These are phyloP conservation scores for Pythium chondricola DNA, from an alignment of 352 stramenopile genomes.

Conservation along the genomic window DNA sequence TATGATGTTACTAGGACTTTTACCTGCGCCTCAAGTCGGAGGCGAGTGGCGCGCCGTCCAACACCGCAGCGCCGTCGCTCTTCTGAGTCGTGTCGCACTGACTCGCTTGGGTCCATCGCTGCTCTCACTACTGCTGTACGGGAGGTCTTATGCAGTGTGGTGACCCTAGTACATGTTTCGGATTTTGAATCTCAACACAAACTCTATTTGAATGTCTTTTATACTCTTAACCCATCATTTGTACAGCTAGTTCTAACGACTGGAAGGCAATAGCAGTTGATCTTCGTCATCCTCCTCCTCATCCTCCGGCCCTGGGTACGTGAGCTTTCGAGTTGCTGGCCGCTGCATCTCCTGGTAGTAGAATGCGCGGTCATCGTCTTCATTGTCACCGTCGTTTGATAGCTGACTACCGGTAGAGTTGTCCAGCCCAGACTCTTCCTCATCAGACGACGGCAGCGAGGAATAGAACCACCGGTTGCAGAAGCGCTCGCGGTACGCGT, in stretches of 20 bases:
- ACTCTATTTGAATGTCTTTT: neutral
- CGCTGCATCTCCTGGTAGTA: constrained; percentile 17
- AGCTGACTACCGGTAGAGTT: constrained; percentile 34
- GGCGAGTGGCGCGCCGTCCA: constrained; percentile 16
- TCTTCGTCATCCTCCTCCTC: constrained; percentile 11
- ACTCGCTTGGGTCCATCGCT: neutral
- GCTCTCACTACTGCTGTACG: neutral
- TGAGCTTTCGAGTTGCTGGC: constrained; percentile 9
- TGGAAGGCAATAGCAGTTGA: no score
- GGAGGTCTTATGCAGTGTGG: neutral
- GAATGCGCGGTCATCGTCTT: constrained; percentile 19
- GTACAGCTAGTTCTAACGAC: no score
- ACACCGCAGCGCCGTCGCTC: constrained; percentile 46
- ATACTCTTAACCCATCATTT: no score
- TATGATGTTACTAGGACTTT: constrained; percentile 33
- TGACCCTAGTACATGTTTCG: no score
- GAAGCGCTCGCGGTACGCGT: constrained; percentile 66
- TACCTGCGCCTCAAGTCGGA: constrained; percentile 74
- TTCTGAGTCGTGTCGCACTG: constrained; percentile 37
- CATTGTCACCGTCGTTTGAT: constrained; percentile 21
- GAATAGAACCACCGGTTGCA: constrained; percentile 58
- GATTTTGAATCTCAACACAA: constrained; percentile 2
- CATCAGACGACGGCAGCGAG: constrained; percentile 53
- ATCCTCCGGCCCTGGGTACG: constrained; percentile 6
- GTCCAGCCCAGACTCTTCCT: constrained; percentile 60